Percentiles rank a stretch among this genome's conserved stretches.
Evolutionary conservation across 768 basidiomycete genomes (phyloP).

Genomic region (Lactifluus hygrophoroides): DNA sequence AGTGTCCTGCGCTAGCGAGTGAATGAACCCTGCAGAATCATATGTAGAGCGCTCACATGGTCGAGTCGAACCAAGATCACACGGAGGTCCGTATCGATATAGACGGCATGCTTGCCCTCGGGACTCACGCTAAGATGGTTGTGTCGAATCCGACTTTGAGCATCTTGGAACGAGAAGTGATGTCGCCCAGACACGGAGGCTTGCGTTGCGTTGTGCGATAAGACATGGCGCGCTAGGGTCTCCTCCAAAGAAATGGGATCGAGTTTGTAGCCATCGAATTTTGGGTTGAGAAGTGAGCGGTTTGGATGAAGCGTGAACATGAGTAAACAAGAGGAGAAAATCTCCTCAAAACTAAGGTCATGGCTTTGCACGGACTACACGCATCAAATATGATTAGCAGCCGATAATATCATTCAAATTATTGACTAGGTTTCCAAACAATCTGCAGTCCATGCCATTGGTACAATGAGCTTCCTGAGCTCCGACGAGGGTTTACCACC

Average conservation of each 20-base stretch:
- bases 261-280: slow-evolving; percentile 80
- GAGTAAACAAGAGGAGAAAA: too few relatives aligned
- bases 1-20: slow-evolving; percentile 38
- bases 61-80: slow-evolving; percentile 52
- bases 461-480: too few relatives aligned
- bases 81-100: slow-evolving; percentile 56
- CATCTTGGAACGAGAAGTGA: slow-evolving; percentile 69
- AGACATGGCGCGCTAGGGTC: slow-evolving; percentile 40
- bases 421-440: too few relatives aligned
- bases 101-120: slow-evolving; percentile 43
- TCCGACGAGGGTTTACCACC: too few relatives aligned
- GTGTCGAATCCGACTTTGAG: slow-evolving; percentile 76
- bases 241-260: slow-evolving; percentile 52
- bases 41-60: slow-evolving; percentile 38
- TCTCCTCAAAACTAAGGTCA: too few relatives aligned
- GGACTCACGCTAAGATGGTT: slow-evolving; percentile 60
- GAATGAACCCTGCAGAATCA: slow-evolving; percentile 5
- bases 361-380: too few relatives aligned
- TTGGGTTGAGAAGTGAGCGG: slow-evolving; percentile 60
- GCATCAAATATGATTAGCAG: too few relatives aligned
- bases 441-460: too few relatives aligned
- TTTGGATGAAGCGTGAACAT: slow-evolving; percentile 22
- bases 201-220: slow-evolving; percentile 40
- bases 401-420: too few relatives aligned
- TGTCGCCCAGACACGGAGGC: slow-evolving; percentile 50